Evolutionary conservation across 2,329 filamentous ascomycete species (phyloP).

Genomic region (Venturiaceae sp.): DNA sequence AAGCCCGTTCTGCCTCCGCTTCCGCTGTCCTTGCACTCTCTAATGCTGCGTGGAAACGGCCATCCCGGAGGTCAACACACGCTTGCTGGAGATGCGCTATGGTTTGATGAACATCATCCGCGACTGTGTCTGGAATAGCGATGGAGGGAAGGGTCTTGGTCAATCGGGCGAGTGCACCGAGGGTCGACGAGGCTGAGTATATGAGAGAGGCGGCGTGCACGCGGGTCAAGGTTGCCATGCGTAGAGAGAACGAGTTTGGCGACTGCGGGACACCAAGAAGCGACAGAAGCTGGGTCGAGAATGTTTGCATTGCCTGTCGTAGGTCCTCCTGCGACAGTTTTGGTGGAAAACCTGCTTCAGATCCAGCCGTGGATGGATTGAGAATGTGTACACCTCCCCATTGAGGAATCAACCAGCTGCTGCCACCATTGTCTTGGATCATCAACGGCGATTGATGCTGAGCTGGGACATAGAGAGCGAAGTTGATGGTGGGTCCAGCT

Average conservation of each 20-base stretch:
- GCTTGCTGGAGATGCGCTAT: constrained; percentile 68
- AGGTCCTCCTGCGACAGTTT: constrained; percentile 58
- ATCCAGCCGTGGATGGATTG: constrained; percentile 34
- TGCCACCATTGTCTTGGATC: constrained; percentile 50
- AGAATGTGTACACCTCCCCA: constrained; percentile 77
- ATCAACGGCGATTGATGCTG: constrained; percentile 51
- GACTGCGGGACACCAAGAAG: constrained; percentile 76
- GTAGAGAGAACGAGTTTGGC: constrained; percentile 69
- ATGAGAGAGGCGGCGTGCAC: constrained; percentile 78
- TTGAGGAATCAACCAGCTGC: constrained; percentile 86
- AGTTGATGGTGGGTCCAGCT: constrained; percentile 87
- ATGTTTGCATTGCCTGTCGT: constrained; percentile 74
- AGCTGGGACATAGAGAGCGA: constrained; percentile 81
- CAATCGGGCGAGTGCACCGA: constrained; percentile 84
- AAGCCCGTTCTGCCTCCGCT: constrained; percentile 80
- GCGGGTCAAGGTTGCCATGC: constrained; percentile 75
- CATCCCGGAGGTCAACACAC: constrained; percentile 58
- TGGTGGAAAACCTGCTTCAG: constrained; percentile 9
- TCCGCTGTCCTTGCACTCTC: constrained; percentile 78
- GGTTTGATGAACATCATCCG: constrained; percentile 72
- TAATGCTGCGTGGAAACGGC: constrained; percentile 56
- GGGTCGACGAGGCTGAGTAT: constrained; percentile 80
- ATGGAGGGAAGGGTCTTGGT: constrained; percentile 80
- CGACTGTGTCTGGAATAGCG: constrained; percentile 79
- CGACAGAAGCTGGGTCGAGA: constrained; percentile 81